These are phyloP conservation scores for Apostasia shenzhenica DNA, from an alignment of 106 monocot genomes.

Conservation along the genomic window DNA sequence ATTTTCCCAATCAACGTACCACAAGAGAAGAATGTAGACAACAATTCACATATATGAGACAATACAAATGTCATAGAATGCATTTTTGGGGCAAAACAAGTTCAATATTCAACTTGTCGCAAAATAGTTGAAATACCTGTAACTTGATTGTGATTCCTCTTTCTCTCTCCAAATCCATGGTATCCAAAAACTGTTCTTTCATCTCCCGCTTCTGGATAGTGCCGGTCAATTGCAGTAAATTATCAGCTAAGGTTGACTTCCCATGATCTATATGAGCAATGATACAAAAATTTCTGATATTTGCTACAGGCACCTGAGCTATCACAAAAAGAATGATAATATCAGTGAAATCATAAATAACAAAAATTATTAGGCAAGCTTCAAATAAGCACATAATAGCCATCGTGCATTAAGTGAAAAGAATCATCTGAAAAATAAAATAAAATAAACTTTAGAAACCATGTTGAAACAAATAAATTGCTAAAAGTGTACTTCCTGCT, in stretches of 20 bases:
- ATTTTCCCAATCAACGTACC: no score
- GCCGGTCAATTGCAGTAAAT: slow-evolving; percentile 79
- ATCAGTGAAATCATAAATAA: background rate
- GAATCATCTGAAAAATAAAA: background rate
- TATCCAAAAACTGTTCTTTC: slow-evolving; percentile 99
- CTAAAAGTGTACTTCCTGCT: no score
- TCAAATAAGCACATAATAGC: background rate
- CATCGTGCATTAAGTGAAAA: no score
- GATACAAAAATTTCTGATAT: slow-evolving; percentile 95
- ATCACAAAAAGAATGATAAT: slow-evolving; percentile 5
- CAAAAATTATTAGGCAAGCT: background rate
- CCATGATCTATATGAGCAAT: slow-evolving; percentile 99
- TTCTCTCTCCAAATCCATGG: slow-evolving; percentile 97
- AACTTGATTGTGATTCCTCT: slow-evolving; percentile 97
- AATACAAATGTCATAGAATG: no score
- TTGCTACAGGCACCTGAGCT: slow-evolving; percentile 76
- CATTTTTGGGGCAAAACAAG: no score
- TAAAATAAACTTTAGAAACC: no score
- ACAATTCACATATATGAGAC: no score
- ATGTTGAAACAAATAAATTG: no score
- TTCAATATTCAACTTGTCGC: no score
- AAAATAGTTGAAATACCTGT: slow-evolving; percentile 39
- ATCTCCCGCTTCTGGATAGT: slow-evolving; percentile 93
- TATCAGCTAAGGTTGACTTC: slow-evolving; percentile 96
- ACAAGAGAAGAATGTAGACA: no score